phyloP scores from a whole-genome alignment of 768 basidiomycete genomes.

The Mrakia blollopis region DNA sequence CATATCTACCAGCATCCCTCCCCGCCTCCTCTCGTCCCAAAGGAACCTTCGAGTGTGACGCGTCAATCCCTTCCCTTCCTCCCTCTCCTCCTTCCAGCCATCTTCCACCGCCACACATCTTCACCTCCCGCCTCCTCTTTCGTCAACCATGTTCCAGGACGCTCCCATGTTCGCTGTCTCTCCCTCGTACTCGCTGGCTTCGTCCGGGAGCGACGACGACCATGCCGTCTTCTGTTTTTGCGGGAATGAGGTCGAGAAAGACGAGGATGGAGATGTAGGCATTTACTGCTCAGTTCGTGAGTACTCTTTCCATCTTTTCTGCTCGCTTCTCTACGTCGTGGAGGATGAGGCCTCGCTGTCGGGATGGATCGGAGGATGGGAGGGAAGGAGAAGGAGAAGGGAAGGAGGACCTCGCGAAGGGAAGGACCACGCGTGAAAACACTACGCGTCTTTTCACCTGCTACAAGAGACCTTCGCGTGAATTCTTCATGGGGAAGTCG shows the following conservation, averaged over 20 bases:
- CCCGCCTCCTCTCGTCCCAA: constrained; percentile 3
- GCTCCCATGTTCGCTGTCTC: constrained; percentile 14
- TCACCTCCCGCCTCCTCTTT: neutral
- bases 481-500: too few species aligned
- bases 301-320: neutral
- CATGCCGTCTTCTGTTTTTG: constrained; percentile 30
- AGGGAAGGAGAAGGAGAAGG: neutral
- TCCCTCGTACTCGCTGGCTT: neutral
- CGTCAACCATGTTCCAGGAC: constrained; percentile 27
- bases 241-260: constrained; percentile 25
- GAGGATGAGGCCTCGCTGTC: too few species aligned
- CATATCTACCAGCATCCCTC: neutral
- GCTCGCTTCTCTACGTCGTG: neutral
- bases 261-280: constrained; percentile 17
- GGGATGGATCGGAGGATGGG: neutral
- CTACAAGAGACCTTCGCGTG: too few species aligned
- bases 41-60: neutral
- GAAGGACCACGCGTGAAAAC: neutral
- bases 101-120: neutral
- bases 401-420: neutral
- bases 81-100: neutral
- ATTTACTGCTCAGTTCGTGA: constrained; percentile 30
- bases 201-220: neutral
- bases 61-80: neutral
- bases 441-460: neutral